A percentile compares a stretch with the other conserved stretches of the same genome.
Evolutionary conservation across 2,329 filamentous ascomycete species (phyloP).

Genomic region (Fusarium ambrosium): DNA sequence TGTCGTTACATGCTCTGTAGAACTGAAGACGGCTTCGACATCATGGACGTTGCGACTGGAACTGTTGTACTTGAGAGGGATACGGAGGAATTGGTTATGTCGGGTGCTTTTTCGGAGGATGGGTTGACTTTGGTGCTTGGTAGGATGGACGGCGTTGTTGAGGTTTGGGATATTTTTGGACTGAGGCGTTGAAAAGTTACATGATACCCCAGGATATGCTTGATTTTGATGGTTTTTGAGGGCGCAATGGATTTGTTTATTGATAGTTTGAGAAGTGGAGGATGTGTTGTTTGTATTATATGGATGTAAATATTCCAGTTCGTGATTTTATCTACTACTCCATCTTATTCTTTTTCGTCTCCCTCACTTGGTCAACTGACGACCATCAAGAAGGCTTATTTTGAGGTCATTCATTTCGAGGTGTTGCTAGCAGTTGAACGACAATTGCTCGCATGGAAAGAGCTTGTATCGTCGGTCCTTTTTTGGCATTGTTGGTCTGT

Average conservation of each 20-base stretch:
- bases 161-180: conserved; percentile 51
- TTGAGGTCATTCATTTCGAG: neutral
- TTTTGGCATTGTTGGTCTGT: neutral
- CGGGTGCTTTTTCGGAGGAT: conserved; percentile 54
- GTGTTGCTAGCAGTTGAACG: too few species aligned
- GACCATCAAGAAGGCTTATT: neutral
- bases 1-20: conserved; percentile 55
- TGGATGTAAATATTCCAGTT: neutral
- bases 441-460: too few species aligned
- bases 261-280: neutral
- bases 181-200: conserved; percentile 32
- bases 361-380: neutral
- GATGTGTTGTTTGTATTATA: neutral
- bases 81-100: conserved; percentile 49
- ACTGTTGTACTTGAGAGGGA: conserved; percentile 47
- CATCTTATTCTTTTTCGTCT: neutral
- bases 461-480: too few species aligned
- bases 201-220: conserved; percentile 30
- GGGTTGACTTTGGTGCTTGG: conserved; percentile 51
- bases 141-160: conserved; percentile 51
- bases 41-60: conserved; percentile 55
- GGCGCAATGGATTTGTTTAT: neutral
- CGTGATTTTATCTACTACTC: neutral
- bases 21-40: conserved; percentile 58
- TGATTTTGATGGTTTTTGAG: conserved; percentile 8